Evolutionary conservation across 495 filamentous ascomycete genomes (phyloP).

Genomic region (Physcia stellaris): DNA sequence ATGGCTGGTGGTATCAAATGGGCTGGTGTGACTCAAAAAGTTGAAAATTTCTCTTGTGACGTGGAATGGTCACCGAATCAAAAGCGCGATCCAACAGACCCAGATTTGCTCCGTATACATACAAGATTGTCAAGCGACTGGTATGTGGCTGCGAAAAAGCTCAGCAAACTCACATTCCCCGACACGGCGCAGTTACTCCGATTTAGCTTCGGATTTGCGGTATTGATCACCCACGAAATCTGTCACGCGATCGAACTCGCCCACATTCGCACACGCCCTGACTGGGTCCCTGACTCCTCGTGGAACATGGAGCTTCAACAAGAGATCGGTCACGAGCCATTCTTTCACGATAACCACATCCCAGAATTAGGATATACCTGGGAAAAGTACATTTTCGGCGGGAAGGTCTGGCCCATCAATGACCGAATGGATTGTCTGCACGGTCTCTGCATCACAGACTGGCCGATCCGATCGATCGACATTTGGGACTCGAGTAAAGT

Average conservation of each 20-base stretch:
- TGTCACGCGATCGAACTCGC: constrained; percentile 14
- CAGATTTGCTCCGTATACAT: constrained; percentile 6
- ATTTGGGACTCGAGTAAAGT: constrained; percentile 7
- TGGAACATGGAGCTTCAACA: too few relatives aligned
- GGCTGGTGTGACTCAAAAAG: constrained; percentile 6
- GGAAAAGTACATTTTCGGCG: constrained; percentile 14
- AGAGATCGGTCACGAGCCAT: constrained; percentile 13
- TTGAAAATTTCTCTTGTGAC: too few relatives aligned
- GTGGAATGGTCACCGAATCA: background rate
- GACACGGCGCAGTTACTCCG: constrained; percentile 16
- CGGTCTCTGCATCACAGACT: constrained; percentile 11
- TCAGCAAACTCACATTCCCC: constrained; percentile 12
- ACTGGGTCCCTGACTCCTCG: too few relatives aligned
- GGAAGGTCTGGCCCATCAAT: constrained; percentile 12
- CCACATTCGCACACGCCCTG: constrained; percentile 7
- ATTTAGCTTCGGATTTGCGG: constrained; percentile 14
- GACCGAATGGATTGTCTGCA: constrained; percentile 11
- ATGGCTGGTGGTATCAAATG: background rate
- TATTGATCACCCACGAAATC: constrained; percentile 14
- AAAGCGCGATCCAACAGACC: background rate
- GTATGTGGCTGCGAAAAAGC: constrained; percentile 14
- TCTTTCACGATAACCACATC: constrained; percentile 9
- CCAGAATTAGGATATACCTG: constrained; percentile 13
- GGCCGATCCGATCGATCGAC: constrained; percentile 9
- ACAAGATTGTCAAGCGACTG: constrained; percentile 12